Evolutionary conservation across 768 basidiomycete species (phyloP).

Genomic region (Asterophora parasitica): DNA sequence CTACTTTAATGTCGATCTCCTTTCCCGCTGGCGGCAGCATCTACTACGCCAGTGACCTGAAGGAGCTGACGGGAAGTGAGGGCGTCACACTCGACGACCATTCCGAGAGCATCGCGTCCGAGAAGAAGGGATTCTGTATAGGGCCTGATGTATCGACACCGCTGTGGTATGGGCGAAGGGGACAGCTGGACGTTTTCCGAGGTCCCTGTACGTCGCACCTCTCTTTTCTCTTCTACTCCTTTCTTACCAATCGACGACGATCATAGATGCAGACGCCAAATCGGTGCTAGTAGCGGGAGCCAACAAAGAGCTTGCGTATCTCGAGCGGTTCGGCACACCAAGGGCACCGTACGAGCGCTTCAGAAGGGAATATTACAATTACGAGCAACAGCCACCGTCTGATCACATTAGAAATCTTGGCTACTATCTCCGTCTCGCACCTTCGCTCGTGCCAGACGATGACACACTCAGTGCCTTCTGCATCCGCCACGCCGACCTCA

Average conservation of each 20-base stretch:
- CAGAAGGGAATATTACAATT: constrained; percentile 23
- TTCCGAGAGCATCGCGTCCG: constrained; percentile 15
- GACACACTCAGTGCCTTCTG: constrained; percentile 20
- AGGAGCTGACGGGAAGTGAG: constrained; percentile 25
- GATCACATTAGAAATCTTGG: constrained; percentile 26
- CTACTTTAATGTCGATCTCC: constrained; percentile 34
- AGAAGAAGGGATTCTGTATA: constrained; percentile 23
- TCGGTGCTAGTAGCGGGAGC: constrained; percentile 22
- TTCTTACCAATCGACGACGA: constrained; percentile 10
- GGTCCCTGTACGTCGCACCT: constrained; percentile 23
- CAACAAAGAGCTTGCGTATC: constrained; percentile 26
- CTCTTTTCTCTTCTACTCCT: constrained; percentile 9
- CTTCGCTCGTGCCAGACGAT: constrained; percentile 24
- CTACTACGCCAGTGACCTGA: constrained; percentile 32
- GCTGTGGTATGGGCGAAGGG: constrained; percentile 24
- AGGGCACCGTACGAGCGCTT: constrained; percentile 20
- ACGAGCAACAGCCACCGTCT: constrained; percentile 26
- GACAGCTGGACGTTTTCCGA: constrained; percentile 15
- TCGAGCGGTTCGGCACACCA: constrained; percentile 25
- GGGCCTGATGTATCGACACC: constrained; percentile 24
- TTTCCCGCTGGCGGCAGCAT: constrained; percentile 43
- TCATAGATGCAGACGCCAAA: constrained; percentile 23
- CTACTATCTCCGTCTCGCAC: constrained; percentile 24
- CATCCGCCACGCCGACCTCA: constrained; percentile 28
- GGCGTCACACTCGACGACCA: constrained; percentile 11